Evolutionary conservation across 192 early-diverging fungal genomes (phyloP).

Genomic region (Funneliformis mosseae): DNA sequence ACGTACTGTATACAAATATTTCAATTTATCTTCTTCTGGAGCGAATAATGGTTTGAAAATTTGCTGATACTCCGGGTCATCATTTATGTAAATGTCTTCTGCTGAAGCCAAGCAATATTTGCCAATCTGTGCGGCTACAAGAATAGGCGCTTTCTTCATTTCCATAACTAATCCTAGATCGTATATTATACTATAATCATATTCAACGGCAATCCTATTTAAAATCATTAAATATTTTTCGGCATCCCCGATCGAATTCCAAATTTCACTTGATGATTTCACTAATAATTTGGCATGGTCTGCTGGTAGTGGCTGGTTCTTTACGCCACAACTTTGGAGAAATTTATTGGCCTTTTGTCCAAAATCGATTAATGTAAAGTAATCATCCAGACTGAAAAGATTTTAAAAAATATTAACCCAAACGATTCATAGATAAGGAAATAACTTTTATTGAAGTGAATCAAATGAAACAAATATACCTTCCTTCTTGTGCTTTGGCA

Average conservation of each 20-base stretch:
- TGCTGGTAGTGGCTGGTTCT: conserved; percentile 75
- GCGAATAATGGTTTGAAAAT: conserved; percentile 75
- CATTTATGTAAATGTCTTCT: conserved; percentile 74
- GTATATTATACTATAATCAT: too few relatives aligned
- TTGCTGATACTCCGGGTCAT: conserved; percentile 71
- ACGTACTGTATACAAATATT: conserved; percentile 59
- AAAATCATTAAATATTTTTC: conserved; percentile 70
- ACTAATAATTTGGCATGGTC: conserved; percentile 73
- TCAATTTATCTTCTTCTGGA: conserved; percentile 74
- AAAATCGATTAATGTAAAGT: conserved; percentile 71
- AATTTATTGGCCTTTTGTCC: conserved; percentile 74
- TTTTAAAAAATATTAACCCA: neutral
- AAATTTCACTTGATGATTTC: conserved; percentile 56
- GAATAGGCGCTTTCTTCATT: conserved; percentile 59
- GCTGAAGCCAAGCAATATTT: conserved; percentile 68
- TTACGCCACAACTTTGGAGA: conserved; percentile 81
- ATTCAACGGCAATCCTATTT: conserved; percentile 73
- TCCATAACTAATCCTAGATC: too few relatives aligned
- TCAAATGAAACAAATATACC: conserved; percentile 3
- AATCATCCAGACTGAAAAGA: conserved; percentile 51
- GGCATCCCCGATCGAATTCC: conserved; percentile 52
- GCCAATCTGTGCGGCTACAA: conserved; percentile 66
- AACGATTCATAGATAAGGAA: neutral
- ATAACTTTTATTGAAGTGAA: too few relatives aligned
- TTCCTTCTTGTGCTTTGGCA: neutral